Evolutionary conservation across 192 early-diverging fungal genomes (phyloP), one percentile per base, ranked within the genome.

Genomic region (Umbelopsis ramanniana): DNA sequence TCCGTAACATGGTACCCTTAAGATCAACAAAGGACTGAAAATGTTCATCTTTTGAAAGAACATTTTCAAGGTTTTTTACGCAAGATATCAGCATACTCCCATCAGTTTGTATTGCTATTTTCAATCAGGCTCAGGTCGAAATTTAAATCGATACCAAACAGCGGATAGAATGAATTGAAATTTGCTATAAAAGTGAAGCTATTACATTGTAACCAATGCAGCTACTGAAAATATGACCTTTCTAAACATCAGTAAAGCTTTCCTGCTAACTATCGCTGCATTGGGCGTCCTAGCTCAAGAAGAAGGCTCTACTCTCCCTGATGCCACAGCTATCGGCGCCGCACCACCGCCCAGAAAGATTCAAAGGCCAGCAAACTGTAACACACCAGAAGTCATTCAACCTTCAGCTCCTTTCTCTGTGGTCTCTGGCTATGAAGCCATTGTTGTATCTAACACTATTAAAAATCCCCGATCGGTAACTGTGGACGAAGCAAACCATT

Each of bases 401-500:
- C 53, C 76, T 9, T 54, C 71, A 9, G 24, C 47, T 29, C 54
- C 50, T n/a, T 15, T 72, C n/a, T 46, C 29, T 22, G 67, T 72
- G 12, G 21, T 79, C 29, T 19, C 52, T 48, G 77, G 77, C 11
- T 79, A 74, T 22, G 77, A 74, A 37, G 68, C 70, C 1, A 29
- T 69, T 46, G 77, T 79, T 17, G 15, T 79, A 12, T 46, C 68
- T 52, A 74, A 79, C 37, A 17, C 8, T 22, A 55, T 78, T 7
- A 12, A 46, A 38, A 71, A 74, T 38, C 77, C 77, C 37, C 48
- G 66, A 24, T 71, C 55, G 17, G 38, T 79, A 0, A 10, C 71
- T 9, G 52, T 79, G 11, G 77, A 79, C 24, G 73, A 66, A 21
- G 72, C 66, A 21, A 67, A 72, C 38, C 77, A 79, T 26, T 47